Evolutionary conservation across 1,284 basidiomycete species (phyloP), one percentile per base, ranked within the genome.

Genomic region (Irpex lacteus): DNA sequence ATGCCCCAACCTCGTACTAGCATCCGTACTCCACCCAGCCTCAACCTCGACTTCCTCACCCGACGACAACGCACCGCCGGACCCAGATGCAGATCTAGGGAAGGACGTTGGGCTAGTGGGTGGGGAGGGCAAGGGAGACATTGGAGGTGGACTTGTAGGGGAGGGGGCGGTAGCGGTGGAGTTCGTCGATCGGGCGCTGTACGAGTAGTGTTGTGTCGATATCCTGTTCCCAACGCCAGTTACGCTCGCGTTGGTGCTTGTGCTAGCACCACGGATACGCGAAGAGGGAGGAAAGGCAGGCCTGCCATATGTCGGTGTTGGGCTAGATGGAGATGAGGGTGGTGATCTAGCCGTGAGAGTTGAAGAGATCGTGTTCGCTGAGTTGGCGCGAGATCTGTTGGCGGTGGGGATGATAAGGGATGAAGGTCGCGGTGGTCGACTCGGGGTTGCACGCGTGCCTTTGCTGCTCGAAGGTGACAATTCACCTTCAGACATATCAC

Each of bases 1-100:
- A 37, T 56, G 34, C 5, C 65, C 65, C 13, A 66, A 36, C 18
- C 61, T 52, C 36, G 65, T 66, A 59, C 65, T 66, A 2, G 65
- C 61, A 26, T 66, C 65, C 5, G 65, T 66, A 40, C 57, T 66
- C 61, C 59, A 66, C 19, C 65, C 65, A 32, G 54, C 54, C 37
- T 66, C 65, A 15, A 58, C 59, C 18, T 52, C 50, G 13, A 52
- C 50, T 19, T 52, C 50, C 18, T 52, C 50, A 9, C 50, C 50
- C n/a, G 50, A 52, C 11, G 50, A 52, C 50, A 52, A n/a, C 18
- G 50, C 50, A 26, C 26, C 26, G 2, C 26, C 26, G 26, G 26
- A 26, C 21, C 62, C 65, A 8, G 65, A 63, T 40, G 59, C 21
- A 9, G 50, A 56, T 9, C 19, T 19, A 36, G 65, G 65, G 49